Evolutionary conservation across 768 basidiomycete genomes (phyloP), one percentile per base, ranked within the genome.

Genomic region (Candolleomyces aberdarensis): DNA sequence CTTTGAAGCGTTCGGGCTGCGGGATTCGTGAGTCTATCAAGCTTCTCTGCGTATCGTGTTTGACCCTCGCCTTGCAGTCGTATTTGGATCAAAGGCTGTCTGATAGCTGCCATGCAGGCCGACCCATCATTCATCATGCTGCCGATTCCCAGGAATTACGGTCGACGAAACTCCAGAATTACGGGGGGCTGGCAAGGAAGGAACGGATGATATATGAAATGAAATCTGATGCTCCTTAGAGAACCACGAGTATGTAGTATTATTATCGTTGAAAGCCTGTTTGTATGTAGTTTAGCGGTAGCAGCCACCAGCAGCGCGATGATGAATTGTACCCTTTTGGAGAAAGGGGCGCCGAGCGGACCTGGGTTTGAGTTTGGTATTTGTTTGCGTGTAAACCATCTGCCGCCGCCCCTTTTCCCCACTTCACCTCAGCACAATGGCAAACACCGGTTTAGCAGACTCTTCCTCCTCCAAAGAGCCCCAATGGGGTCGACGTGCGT

Each of bases 401-500:
- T 20, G 29, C 26, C 43, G 36, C 29, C 48, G 26, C n/a, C 43
- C 19, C 60, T 47, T 56, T 56, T 40, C 32, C 36, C 32, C 60
- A 59, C 58, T 58, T 50, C 49, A 59, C 50, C 31, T 54, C 49
- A 59, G 50, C 56, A 41, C 59, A 62, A 65, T 59, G 62, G 54
- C 50, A 57, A 64, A 56, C 47, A 52, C 56, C 49, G 52, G 50
- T 26, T 48, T 59, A n/a, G 36, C 48, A 54, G 58, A 60, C 51
- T 51, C 46, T 36, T 19, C 61, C 46, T 22, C 59, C 41, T 47
- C 72, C 59, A 65, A 64, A 57, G 73, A 74, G 67, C 70, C 68
- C 61, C 74, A 76, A 64, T 83, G 82, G 81, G 82, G 81, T 64
- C 72, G 76, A 73, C 71, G 76, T 76, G 70, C 50, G 60, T 64